phyloP scores from a whole-genome alignment of 139 green algal species.

The Picochlorum sp. region DNA sequence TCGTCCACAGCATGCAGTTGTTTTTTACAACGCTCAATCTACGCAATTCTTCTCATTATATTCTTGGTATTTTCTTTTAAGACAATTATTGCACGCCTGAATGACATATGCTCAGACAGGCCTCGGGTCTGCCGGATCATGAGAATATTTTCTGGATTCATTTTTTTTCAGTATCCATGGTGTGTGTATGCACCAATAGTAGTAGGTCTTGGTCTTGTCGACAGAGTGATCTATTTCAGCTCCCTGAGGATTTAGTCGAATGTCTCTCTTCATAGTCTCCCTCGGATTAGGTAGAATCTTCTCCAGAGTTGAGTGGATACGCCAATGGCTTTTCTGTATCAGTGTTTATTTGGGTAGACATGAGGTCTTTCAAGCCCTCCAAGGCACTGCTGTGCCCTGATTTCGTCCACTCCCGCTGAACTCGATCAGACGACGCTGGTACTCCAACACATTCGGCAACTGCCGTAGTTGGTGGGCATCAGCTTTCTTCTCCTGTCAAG shows the following conservation, averaged over 20 bases:
- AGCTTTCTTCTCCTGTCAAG: constrained; percentile 37
- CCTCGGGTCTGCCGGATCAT: too few species aligned
- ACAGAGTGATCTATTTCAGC: too few species aligned
- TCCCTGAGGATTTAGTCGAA: neutral
- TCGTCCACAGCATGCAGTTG: neutral
- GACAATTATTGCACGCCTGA: too few species aligned
- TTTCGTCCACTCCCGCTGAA: neutral
- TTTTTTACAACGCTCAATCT: neutral
- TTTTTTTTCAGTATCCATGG: too few species aligned
- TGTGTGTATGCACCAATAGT: too few species aligned
- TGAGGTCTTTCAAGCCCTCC: constrained; percentile 18
- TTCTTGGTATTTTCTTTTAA: too few species aligned
- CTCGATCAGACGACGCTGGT: constrained; percentile 21
- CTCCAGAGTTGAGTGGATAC: neutral
- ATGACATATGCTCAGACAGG: too few species aligned
- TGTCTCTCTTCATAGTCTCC: neutral
- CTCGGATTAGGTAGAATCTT: neutral
- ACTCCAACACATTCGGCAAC: constrained; percentile 40
- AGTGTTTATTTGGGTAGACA: neutral
- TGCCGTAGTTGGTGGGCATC: constrained; percentile 36
- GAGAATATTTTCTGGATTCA: too few species aligned
- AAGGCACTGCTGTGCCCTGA: neutral
- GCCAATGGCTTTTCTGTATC: neutral
- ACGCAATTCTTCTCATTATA: too few species aligned
- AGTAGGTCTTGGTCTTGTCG: too few species aligned